Conservation (phyloP, 2,329 filamentous ascomycete species). For the Diaporthe humulicola region DNA sequence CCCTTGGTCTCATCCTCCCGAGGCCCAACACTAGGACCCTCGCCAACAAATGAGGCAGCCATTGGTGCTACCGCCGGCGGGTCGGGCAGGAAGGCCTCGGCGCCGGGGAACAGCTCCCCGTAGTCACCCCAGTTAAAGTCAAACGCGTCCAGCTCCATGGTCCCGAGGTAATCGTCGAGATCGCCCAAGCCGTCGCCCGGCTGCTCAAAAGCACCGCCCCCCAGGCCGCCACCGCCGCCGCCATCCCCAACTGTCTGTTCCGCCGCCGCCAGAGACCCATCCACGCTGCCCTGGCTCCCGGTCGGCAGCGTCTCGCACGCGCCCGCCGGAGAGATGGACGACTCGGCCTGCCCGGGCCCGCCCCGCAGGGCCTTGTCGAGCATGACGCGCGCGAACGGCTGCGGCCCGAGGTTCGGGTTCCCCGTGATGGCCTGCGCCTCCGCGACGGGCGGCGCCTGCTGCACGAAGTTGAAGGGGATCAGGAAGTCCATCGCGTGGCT, state of each 20-base stretch:
- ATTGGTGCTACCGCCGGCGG: neutral
- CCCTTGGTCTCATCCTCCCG: neutral
- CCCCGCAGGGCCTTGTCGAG: neutral
- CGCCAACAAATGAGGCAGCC: neutral
- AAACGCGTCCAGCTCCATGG: constrained; percentile 28
- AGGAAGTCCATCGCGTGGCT: neutral
- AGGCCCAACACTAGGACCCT: neutral
- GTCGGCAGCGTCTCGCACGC: neutral
- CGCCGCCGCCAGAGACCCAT: neutral
- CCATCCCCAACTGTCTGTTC: neutral
- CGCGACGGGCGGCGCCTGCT: neutral
- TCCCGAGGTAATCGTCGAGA: neutral
- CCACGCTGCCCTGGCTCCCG: neutral
- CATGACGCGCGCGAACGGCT: neutral
- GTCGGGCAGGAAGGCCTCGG: constrained; percentile 16
- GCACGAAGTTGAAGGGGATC: constrained; percentile 7
- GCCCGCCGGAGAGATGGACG: neutral
- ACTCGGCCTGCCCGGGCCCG: no score
- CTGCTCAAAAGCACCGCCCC: neutral
- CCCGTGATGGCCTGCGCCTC: neutral
- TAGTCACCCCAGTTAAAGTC: constrained; percentile 23
- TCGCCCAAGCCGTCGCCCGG: neutral
- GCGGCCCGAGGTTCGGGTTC: neutral
- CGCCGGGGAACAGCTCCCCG: neutral
- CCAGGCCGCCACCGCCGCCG: neutral